Base-by-base conservation (phyloP, 805 yeast genomes). In the Sugiyamaella boreocaroliniensis region DNA sequence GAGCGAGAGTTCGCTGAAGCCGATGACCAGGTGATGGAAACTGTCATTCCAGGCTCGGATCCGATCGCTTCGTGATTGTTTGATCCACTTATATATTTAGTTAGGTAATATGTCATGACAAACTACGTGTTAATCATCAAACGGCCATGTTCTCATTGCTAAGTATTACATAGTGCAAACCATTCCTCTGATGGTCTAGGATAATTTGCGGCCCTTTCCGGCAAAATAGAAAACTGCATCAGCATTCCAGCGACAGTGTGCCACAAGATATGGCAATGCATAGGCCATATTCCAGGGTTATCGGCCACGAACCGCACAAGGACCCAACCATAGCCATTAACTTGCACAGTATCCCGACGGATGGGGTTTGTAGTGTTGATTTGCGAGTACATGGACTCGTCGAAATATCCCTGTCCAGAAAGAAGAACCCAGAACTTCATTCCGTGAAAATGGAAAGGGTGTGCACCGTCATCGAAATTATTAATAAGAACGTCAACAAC, bases 181-280 rank as follows among this genome's bases (percentile, higher is more conserved):
- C 56, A 55, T 12, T 49, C 50, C 8, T 40, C 37, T 2, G 68
- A 65, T 5, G 70, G 69, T 10, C 44, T 26, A 47, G 58, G 57
- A 16, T 45, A 37, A 12, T 47, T 54, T 4, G 41, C 48, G 32
- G 62, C 44, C 51, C 56, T 48, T 1, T 52, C 50, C 1, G 70
- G 65, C 44, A 55, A 50, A 0, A 66, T 48, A n/a, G 57, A 47
- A 29, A 68, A 58, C 43, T 64, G 64, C 64, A 67, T 62, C 29
- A 58, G 45, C 64, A 89, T 77, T 61, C 97, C 97, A 71, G 90
- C 96, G 61, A 81, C 78, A 69, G 89, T 78, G 72, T 90, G 97
- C 97, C 97, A 89, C 66, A 88, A 90, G 64, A 89, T 83, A 68
- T 89, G 97, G 29, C 97, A 90, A 66, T 90, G 97, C 81, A 90